Evolutionary conservation across 495 filamentous ascomycete genomes (phyloP).

Genomic region (Hypoxylon intermedium): DNA sequence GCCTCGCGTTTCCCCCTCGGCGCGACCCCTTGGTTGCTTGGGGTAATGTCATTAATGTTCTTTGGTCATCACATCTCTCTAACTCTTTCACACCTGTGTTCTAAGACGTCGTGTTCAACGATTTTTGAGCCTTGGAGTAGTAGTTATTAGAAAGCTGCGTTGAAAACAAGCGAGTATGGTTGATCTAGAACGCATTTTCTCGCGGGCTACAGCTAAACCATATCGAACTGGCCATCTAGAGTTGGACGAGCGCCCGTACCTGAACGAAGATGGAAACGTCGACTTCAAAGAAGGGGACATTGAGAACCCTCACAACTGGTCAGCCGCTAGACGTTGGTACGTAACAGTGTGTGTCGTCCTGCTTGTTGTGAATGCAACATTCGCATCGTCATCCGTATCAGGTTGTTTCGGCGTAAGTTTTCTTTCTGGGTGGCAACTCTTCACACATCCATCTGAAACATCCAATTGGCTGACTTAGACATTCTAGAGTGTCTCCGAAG

Average conservation of each 20-base stretch:
- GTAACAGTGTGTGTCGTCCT: slow-evolving; percentile 56
- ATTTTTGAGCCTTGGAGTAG: neutral
- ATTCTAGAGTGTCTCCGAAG: slow-evolving; percentile 46
- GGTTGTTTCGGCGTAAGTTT: slow-evolving; percentile 49
- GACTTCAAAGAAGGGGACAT: slow-evolving; percentile 55
- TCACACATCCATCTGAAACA: neutral
- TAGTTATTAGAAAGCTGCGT: neutral
- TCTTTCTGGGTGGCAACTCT: too few species aligned
- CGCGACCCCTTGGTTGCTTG: slow-evolving; percentile 13
- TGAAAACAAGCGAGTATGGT: slow-evolving; percentile 18
- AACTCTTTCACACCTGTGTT: neutral
- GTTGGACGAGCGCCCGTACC: slow-evolving; percentile 35
- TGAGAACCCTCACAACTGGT: slow-evolving; percentile 63
- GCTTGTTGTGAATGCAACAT: slow-evolving; percentile 61
- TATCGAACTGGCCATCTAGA: slow-evolving; percentile 42
- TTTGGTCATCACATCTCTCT: slow-evolving; percentile 23
- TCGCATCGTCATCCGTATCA: slow-evolving; percentile 59
- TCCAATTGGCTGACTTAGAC: neutral
- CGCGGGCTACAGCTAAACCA: slow-evolving; percentile 47
- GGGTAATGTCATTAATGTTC: neutral
- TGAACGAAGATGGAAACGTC: slow-evolving; percentile 55
- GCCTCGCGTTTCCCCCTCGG: slow-evolving; percentile 20
- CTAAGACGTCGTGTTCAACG: neutral
- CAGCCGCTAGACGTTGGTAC: slow-evolving; percentile 47
- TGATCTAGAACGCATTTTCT: slow-evolving; percentile 43